Conservation (phyloP, 805 yeast genomes). For the Ogataea zsoltii region DNA sequence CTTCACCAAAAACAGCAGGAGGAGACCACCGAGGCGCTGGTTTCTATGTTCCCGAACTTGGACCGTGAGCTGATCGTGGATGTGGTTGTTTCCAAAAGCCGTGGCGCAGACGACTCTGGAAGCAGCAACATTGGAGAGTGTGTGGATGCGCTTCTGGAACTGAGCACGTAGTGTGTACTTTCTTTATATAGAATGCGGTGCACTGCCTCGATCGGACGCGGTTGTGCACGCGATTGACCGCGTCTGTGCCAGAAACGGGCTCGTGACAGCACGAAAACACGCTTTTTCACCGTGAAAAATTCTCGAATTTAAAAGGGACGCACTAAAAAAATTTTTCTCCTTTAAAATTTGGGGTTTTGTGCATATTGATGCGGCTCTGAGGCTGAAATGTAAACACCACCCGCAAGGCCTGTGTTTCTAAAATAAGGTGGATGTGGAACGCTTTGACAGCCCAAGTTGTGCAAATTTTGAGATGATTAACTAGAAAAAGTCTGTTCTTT, state of each 20-base stretch:
- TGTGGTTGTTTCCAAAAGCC: constrained; percentile 60
- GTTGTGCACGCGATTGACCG: not conserved
- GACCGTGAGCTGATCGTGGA: constrained; percentile 71
- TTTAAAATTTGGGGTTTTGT: constrained; percentile 1
- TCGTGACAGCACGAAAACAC: too few species aligned
- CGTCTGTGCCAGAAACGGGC: not conserved
- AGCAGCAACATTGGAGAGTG: constrained; percentile 66
- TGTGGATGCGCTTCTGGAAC: constrained; percentile 58
- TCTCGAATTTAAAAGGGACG: not conserved
- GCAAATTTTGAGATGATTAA: too few species aligned
- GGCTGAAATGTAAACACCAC: constrained; percentile 2
- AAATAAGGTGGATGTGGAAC: not conserved
- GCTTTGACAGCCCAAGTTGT: too few species aligned
- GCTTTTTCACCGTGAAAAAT: not conserved
- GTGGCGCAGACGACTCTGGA: constrained; percentile 14
- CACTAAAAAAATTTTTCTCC: constrained; percentile 1
- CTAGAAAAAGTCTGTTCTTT: too few species aligned
- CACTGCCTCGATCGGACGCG: not conserved
- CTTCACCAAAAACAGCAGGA: constrained; percentile 44
- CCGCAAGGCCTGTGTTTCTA: not conserved
- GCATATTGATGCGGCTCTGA: constrained; percentile 1
- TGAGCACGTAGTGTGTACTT: constrained; percentile 12
- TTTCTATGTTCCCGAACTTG: constrained; percentile 73
- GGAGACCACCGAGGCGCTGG: constrained; percentile 49
- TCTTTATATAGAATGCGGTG: not conserved